These are phyloP conservation scores for Cardamine chenopodiifolia DNA, from an alignment of 345 rosid genomes.

Conservation along the genomic window DNA sequence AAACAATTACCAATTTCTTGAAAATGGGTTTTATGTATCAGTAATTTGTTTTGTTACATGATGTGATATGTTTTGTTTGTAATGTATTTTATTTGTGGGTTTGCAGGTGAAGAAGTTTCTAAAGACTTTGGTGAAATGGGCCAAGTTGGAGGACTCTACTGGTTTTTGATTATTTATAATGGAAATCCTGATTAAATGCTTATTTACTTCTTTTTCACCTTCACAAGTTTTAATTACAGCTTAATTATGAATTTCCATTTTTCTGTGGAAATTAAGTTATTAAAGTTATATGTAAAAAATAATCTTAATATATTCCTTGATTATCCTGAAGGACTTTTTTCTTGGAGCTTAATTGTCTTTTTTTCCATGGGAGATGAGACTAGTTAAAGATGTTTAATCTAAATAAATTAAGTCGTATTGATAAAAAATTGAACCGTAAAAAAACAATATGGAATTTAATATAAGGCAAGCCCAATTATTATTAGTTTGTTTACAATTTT, in stretches of 20 bases:
- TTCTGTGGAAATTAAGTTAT: neutral
- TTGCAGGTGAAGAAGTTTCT: conserved; percentile 81
- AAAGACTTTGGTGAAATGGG: conserved; percentile 66
- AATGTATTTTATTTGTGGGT: neutral
- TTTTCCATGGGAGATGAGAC: neutral
- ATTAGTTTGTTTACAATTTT: too few species aligned
- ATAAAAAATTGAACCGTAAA: neutral
- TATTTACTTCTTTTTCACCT: neutral
- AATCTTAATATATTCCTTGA: neutral
- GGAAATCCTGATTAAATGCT: neutral
- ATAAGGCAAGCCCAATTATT: neutral
- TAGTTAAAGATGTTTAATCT: neutral
- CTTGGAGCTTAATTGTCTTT: neutral
- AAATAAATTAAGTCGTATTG: neutral
- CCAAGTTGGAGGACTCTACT: conserved; percentile 40
- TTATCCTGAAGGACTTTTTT: neutral
- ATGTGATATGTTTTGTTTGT: neutral
- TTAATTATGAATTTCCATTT: neutral
- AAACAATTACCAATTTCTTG: neutral
- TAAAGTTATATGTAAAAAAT: neutral
- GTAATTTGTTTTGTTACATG: neutral
- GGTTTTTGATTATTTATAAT: conserved; percentile 1
- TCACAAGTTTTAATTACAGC: neutral
- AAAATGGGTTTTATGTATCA: neutral
- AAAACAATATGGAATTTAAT: neutral